Evolutionary conservation across 2,329 filamentous ascomycete species (phyloP).

Genomic region (Didymella lethalis): DNA sequence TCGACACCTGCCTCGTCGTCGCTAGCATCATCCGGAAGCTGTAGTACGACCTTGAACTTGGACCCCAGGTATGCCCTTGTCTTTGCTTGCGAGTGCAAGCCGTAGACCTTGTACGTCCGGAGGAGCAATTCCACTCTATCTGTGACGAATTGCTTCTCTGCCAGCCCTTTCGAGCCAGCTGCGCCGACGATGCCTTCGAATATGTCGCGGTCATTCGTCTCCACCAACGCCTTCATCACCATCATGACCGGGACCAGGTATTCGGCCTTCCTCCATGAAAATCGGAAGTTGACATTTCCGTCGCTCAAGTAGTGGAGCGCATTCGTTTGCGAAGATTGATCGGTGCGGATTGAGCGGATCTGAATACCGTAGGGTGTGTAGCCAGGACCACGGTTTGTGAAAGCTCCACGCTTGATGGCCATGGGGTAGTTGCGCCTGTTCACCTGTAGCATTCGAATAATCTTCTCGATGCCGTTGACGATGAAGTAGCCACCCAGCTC

Average conservation of each 20-base stretch:
- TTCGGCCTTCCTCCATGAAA: conserved; percentile 97
- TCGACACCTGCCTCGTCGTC: conserved; percentile 91
- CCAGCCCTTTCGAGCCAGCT: conserved; percentile 75
- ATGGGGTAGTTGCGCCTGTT: conserved; percentile 93
- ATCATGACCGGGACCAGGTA: conserved; percentile 96
- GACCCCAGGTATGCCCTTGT: conserved; percentile 87
- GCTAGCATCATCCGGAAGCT: conserved; percentile 81
- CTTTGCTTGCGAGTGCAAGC: conserved; percentile 79
- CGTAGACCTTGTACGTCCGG: conserved; percentile 91
- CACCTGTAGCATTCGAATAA: conserved; percentile 90
- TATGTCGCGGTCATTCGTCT: conserved; percentile 96
- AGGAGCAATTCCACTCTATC: conserved; percentile 92
- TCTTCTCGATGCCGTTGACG: conserved; percentile 96
- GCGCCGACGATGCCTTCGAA: conserved; percentile 91
- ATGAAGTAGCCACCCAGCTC: conserved; percentile 97
- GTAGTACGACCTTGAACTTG: conserved; percentile 89
- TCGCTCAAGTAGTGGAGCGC: conserved; percentile 95
- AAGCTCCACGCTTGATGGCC: conserved; percentile 90
- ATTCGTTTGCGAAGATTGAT: conserved; percentile 97
- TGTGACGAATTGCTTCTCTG: conserved; percentile 88
- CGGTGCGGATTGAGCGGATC: conserved; percentile 90
- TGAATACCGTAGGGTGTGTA: conserved; percentile 93
- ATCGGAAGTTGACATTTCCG: conserved; percentile 95
- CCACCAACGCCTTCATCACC: conserved; percentile 91
- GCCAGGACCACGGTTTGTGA: conserved; percentile 82